A percentile compares a stretch with the other conserved stretches of the same genome.
Conservation (phyloP, 306 rosid genomes). For the Pyrus betulifolia region DNA sequence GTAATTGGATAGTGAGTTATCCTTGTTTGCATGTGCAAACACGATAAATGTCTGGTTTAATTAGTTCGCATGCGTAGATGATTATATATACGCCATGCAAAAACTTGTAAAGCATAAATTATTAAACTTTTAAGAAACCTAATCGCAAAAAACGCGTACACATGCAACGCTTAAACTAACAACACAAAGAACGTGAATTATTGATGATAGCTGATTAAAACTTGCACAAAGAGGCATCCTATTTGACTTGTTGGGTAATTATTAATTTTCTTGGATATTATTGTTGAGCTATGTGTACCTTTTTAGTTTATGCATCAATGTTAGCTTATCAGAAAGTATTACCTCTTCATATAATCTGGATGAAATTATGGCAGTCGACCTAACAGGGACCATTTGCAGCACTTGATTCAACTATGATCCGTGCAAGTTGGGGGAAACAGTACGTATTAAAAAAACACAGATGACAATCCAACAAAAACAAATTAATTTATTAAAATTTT, state of each 20-base stretch:
- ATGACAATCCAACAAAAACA: background rate
- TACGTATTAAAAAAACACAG: too few species aligned
- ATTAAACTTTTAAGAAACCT: background rate
- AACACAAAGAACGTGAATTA: too few species aligned
- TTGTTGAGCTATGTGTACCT: background rate
- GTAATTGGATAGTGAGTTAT: background rate
- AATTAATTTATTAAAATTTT: background rate
- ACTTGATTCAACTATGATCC: background rate
- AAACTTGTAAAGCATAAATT: too few species aligned
- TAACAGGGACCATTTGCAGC: background rate
- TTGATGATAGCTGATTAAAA: too few species aligned
- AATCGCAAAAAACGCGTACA: background rate
- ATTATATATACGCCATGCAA: background rate
- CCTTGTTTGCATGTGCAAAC: background rate
- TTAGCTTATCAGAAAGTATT: background rate
- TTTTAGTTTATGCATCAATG: background rate
- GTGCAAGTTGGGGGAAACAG: background rate
- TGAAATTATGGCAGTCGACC: constrained; percentile 2
- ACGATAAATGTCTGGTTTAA: background rate
- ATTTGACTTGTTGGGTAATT: too few species aligned
- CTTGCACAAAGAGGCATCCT: too few species aligned
- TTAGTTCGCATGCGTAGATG: background rate
- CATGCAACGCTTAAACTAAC: too few species aligned
- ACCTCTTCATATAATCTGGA: background rate
- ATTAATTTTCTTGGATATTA: background rate